Evolutionary conservation across 257 asterid genomes (phyloP).

Genomic region (Ballota nigra): DNA sequence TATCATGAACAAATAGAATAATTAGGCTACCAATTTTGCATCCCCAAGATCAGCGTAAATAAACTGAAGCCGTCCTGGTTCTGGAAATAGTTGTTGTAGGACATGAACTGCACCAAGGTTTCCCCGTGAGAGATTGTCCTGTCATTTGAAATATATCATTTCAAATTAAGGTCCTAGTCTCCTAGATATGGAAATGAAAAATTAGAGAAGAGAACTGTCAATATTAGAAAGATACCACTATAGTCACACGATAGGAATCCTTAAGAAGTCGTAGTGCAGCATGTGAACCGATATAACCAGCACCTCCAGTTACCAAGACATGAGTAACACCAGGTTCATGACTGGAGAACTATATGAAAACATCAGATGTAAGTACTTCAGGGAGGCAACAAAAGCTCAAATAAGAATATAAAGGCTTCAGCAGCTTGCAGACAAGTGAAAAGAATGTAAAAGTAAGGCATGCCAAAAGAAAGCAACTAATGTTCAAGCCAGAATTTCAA

Average conservation of each 20-base stretch:
- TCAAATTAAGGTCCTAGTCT: slow-evolving; percentile 5
- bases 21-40: slow-evolving; percentile 60
- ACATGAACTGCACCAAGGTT: slow-evolving; percentile 76
- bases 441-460: background rate
- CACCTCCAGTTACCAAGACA: slow-evolving; percentile 95
- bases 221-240: slow-evolving; percentile 60
- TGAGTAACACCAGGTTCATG: slow-evolving; percentile 87
- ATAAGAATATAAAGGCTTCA: too few species aligned
- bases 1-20: slow-evolving; percentile 5
- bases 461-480: too few species aligned
- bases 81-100: slow-evolving; percentile 74
- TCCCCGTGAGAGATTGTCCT: slow-evolving; percentile 96
- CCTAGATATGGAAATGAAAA: background rate
- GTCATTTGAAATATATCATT: slow-evolving; percentile 6
- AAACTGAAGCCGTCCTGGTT: slow-evolving; percentile 92
- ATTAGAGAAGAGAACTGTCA: background rate
- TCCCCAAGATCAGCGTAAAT: slow-evolving; percentile 88
- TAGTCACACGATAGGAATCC: slow-evolving; percentile 80
- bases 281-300: slow-evolving; percentile 94
- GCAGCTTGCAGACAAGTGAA: too few species aligned
- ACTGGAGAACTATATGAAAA: slow-evolving; percentile 57
- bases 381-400: too few species aligned
- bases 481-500: too few species aligned
- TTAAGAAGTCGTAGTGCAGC: slow-evolving; percentile 82
- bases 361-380: slow-evolving; percentile 3